Base-by-base conservation (phyloP, 2,329 filamentous ascomycete genomes). In the Pseudogymnoascus sp. region DNA sequence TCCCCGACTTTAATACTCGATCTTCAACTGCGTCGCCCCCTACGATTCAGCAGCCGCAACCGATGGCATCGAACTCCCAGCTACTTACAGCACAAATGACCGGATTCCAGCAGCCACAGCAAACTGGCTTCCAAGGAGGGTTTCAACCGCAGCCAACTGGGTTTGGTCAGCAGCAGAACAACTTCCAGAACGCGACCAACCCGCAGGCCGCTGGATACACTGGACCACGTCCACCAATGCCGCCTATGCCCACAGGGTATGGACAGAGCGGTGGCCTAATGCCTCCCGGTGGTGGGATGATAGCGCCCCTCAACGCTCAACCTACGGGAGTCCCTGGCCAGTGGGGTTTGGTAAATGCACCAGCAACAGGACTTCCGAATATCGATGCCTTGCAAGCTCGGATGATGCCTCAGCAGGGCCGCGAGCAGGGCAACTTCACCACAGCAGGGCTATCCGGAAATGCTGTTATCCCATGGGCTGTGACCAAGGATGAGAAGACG, bases 401-500 rank as follows among this genome's bases (percentile, higher is more conserved):
- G 64, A 94, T 99, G 86, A 97, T 99, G 93, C 94, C 94, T 21
- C 93, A 99, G 72, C 85, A 90, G 68, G 94, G 94, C 47, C 88
- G 94, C 36, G 94, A 97, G 74, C 83, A 86, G 64, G 89, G 88
- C 26, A 82, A 79, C 15, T 97, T 89, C 69, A 96, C 90, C 6
- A 93, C 92, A 1, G 85, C 88, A 63, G 93, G 93, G 4, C 81
- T 99, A 8, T 87, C 91, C 65, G 94, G 94, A 60, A 97, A 96
- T 75, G 94, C 94, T 0, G 93, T 91, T 6, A 93, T 99, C 70
- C 94, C 94, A 0, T 99, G 94, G 94, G 92, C 94, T 13, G 94
- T 99, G 63, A 99, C 94, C 4, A 99, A 99, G 74, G 92, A 97
- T 65, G 94, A 99, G 75, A 99, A 99, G 80, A 93, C 89, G 64